These are phyloP conservation scores for Solidago caesia DNA, from an alignment of 129 eudicot species.

Conservation along the genomic window DNA sequence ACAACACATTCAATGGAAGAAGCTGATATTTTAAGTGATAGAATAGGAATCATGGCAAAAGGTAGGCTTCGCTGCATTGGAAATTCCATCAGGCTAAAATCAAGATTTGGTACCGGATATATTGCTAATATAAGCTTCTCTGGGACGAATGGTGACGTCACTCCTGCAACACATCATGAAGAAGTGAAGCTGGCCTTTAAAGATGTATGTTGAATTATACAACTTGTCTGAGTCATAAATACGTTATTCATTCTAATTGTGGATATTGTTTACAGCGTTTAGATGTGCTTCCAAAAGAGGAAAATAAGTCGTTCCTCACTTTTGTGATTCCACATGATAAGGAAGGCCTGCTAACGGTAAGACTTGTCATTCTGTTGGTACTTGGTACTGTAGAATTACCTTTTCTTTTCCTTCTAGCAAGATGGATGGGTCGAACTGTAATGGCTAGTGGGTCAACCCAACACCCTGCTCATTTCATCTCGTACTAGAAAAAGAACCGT, in stretches of 20 bases:
- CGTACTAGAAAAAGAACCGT: too few relatives aligned
- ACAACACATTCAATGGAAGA: conserved; percentile 99
- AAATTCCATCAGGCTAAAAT: conserved; percentile 81
- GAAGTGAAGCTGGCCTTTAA: conserved; percentile 74
- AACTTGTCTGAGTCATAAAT: conserved; percentile 9
- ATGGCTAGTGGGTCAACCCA: neutral
- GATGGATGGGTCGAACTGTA: neutral
- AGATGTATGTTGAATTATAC: conserved; percentile 44
- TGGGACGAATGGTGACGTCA: conserved; percentile 28
- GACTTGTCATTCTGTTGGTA: conserved; percentile 9
- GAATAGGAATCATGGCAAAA: conserved; percentile 95
- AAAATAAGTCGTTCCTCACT: conserved; percentile 79
- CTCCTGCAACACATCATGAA: conserved; percentile 34
- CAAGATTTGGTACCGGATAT: conserved; percentile 91
- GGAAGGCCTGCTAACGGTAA: conserved; percentile 74
- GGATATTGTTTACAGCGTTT: conserved; percentile 52
- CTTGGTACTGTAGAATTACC: neutral
- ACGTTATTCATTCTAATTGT: neutral
- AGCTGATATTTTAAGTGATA: conserved; percentile 90
- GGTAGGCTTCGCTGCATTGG: conserved; percentile 96
- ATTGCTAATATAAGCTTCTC: conserved; percentile 70
- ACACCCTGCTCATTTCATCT: too few relatives aligned
- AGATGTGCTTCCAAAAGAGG: conserved; percentile 77
- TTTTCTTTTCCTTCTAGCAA: neutral
- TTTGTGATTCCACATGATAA: conserved; percentile 83